These are phyloP conservation scores for Neocatenulostroma microsporum DNA, from an alignment of 2,329 filamentous ascomycete genomes.

Conservation along the genomic window DNA sequence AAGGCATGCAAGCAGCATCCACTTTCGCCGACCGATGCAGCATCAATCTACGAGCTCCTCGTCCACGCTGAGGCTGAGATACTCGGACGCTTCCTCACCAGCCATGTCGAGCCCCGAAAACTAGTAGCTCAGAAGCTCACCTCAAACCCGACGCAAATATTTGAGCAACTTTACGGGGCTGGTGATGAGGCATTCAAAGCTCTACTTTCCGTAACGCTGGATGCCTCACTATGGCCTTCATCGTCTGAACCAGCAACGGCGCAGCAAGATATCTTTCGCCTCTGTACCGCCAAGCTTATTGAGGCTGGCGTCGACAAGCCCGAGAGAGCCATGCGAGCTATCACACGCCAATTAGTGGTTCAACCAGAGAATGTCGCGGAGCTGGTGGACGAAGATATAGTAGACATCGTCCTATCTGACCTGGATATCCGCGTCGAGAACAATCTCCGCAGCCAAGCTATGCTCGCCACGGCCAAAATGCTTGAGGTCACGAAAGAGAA, in stretches of 20 bases:
- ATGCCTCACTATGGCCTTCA: slow-evolving; percentile 34
- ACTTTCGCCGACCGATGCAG: slow-evolving; percentile 33
- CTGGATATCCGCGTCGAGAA: slow-evolving; percentile 75
- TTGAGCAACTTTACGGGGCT: slow-evolving; percentile 37
- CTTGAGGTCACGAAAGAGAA: slow-evolving; percentile 67
- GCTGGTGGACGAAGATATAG: slow-evolving; percentile 65
- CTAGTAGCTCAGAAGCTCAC: slow-evolving; percentile 33
- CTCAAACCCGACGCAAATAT: slow-evolving; percentile 35
- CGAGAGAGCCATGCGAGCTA: slow-evolving; percentile 52
- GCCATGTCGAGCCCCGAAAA: no score
- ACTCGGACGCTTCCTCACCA: no score
- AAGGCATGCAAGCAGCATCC: slow-evolving; percentile 23
- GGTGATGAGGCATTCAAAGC: slow-evolving; percentile 41
- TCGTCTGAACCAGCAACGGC: slow-evolving; percentile 39
- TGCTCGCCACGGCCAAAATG: slow-evolving; percentile 73
- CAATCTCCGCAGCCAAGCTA: slow-evolving; percentile 70
- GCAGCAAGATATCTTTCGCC: slow-evolving; percentile 56
- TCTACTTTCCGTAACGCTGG: slow-evolving; percentile 36
- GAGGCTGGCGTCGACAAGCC: slow-evolving; percentile 73
- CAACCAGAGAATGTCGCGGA: slow-evolving; percentile 50
- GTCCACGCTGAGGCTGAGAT: no score
- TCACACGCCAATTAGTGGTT: slow-evolving; percentile 51
- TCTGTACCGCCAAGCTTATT: slow-evolving; percentile 82
- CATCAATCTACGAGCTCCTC: slow-evolving; percentile 35
- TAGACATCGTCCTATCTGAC: slow-evolving; percentile 79